Percentiles rank a stretch among this genome's conserved stretches.
Evolutionary conservation across 1,284 basidiomycete genomes (phyloP).

Genomic region (Irpex sp.): DNA sequence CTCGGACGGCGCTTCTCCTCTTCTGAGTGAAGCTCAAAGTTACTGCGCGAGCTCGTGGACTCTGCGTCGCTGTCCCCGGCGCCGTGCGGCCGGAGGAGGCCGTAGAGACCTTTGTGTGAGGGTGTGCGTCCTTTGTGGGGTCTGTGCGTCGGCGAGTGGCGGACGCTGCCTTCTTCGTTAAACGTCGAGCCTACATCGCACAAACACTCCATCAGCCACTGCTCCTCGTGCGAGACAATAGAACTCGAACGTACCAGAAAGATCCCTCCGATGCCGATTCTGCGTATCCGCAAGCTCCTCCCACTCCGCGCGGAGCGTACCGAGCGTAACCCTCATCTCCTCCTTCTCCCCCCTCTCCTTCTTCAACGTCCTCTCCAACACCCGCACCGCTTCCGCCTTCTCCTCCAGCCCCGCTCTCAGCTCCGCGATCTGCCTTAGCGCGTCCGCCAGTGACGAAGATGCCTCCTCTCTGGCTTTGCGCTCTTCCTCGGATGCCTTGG

Average conservation of each 20-base stretch:
- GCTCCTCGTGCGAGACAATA: no score
- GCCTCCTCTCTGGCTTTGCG: background rate
- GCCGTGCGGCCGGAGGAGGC: constrained; percentile 5
- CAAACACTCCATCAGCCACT: no score
- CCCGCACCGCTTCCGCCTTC: background rate
- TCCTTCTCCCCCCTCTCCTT: constrained; percentile 4
- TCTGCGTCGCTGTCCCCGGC: background rate
- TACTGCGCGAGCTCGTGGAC: constrained; percentile 5
- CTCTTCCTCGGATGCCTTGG: background rate
- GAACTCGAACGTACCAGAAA: constrained; percentile 1
- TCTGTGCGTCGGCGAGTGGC: background rate
- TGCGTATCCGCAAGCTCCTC: constrained; percentile 1
- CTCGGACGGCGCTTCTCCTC: background rate
- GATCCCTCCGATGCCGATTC: background rate
- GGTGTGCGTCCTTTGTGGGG: background rate
- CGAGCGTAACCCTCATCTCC: constrained; percentile 3
- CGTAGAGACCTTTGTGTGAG: background rate
- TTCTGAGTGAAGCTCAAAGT: constrained; percentile 6
- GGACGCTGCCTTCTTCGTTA: background rate
- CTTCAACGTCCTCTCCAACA: background rate
- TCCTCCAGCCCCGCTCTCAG: background rate
- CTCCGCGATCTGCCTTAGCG: background rate
- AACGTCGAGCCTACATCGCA: background rate
- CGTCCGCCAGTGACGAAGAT: background rate
- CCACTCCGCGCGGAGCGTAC: constrained; percentile 1